Percentiles rank a stretch among this genome's conserved stretches.
Evolutionary conservation across 2,329 filamentous ascomycete species (phyloP).

Genomic region (Pseudocercospora vitis): DNA sequence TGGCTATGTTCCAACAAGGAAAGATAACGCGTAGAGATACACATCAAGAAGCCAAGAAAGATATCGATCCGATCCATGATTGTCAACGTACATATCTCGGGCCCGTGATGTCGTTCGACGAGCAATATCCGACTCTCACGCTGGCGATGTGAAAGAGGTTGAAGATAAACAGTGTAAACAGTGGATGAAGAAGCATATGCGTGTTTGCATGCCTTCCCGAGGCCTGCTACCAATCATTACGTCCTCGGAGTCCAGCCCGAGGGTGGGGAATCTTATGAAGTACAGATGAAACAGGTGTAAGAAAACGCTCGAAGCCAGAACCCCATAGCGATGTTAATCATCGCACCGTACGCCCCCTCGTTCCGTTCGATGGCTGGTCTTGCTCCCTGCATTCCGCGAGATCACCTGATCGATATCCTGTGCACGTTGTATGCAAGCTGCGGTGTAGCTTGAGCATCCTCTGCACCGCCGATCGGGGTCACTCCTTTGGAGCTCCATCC

Average conservation of each 20-base stretch:
- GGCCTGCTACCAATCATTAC: conserved; percentile 6
- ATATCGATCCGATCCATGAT: neutral
- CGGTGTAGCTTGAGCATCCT: conserved; percentile 9
- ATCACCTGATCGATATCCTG: conserved; percentile 9
- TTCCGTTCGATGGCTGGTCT: neutral
- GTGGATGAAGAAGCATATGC: neutral
- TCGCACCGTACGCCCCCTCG: no score
- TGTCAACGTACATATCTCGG: neutral
- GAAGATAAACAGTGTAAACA: neutral
- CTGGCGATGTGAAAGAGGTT: no score
- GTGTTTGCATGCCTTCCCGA: neutral
- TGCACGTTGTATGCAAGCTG: conserved; percentile 8
- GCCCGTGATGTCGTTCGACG: no score
- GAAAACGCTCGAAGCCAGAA: conserved; percentile 2
- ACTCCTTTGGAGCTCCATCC: conserved; percentile 4
- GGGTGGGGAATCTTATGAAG: neutral
- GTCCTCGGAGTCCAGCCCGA: conserved; percentile 6
- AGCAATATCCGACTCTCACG: no score
- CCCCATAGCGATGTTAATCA: neutral
- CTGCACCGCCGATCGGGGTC: conserved; percentile 7
- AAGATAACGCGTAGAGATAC: neutral
- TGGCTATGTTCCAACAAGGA: neutral
- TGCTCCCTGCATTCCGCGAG: neutral
- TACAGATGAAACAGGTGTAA: no score
- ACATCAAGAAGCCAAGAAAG: neutral